Conservation (phyloP, 2,329 filamentous ascomycete species). For the Cladosporium sp. region DNA sequence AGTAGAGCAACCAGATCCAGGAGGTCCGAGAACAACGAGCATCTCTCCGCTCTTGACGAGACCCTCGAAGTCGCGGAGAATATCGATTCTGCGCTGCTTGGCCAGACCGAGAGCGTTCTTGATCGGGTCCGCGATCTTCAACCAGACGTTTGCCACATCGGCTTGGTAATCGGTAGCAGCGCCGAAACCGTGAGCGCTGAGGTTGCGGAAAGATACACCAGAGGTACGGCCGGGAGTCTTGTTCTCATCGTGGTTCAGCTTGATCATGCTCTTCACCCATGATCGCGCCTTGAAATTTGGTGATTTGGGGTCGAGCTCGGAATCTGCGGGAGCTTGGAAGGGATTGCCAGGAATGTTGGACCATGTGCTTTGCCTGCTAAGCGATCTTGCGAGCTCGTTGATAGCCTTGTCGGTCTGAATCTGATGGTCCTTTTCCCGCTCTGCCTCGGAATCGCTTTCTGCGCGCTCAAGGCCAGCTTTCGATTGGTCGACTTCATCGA, state of each 20-base stretch:
- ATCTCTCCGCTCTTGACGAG: constrained; percentile 71
- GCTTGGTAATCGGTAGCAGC: constrained; percentile 53
- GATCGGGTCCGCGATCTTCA: constrained; percentile 42
- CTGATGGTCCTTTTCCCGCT: constrained; percentile 27
- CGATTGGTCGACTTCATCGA: constrained; percentile 22
- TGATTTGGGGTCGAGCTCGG: constrained; percentile 48
- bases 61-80: constrained; percentile 67
- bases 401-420: constrained; percentile 39
- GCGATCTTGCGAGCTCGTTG: constrained; percentile 43
- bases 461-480: constrained; percentile 29
- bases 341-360: constrained; percentile 41
- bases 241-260: constrained; percentile 46
- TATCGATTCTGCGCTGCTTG: constrained; percentile 51
- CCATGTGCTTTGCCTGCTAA: constrained; percentile 43
- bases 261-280: constrained; percentile 53
- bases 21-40: constrained; percentile 72
- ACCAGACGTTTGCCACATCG: constrained; percentile 49
- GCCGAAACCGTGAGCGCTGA: constrained; percentile 53
- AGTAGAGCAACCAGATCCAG: constrained; percentile 72
- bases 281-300: constrained; percentile 49
- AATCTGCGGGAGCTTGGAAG: constrained; percentile 43
- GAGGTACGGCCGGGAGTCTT: constrained; percentile 46
- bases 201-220: constrained; percentile 47
- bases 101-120: constrained; percentile 37
- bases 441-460: constrained; percentile 25